These are phyloP conservation scores for Tuber borchii DNA, from an alignment of 495 filamentous ascomycete species.

Conservation along the genomic window DNA sequence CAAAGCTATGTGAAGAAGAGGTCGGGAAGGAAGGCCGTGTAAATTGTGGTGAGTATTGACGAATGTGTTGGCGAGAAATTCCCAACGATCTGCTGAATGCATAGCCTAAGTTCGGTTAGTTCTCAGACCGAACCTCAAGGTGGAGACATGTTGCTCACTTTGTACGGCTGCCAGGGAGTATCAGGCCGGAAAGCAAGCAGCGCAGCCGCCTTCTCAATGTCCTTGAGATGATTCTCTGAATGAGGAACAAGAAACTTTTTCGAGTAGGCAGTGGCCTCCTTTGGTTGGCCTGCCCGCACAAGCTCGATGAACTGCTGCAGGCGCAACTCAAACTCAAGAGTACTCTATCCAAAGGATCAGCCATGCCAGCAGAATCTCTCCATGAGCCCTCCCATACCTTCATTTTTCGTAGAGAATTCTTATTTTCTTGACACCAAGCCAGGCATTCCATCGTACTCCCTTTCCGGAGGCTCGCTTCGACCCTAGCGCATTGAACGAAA, in stretches of 20 bases:
- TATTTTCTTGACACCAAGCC: conserved; percentile 87
- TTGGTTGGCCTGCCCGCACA: conserved; percentile 58
- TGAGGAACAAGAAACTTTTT: conserved; percentile 68
- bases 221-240: conserved; percentile 57
- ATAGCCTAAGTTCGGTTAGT: conserved; percentile 51
- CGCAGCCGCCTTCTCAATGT: conserved; percentile 67
- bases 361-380: background rate
- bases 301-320: conserved; percentile 94
- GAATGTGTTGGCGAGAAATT: conserved; percentile 71
- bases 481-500: conserved; percentile 72
- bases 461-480: conserved; percentile 62
- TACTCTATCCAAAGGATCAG: conserved; percentile 53
- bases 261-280: conserved; percentile 74
- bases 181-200: conserved; percentile 68
- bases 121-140: background rate
- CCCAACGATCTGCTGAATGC: conserved; percentile 68
- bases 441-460: conserved; percentile 72
- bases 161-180: conserved; percentile 57
- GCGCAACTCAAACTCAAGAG: conserved; percentile 88
- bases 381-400: conserved; percentile 51
- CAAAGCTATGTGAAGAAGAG: conserved; percentile 85
- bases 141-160: conserved; percentile 43
- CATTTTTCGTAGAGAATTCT: conserved; percentile 74
- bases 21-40: conserved; percentile 70
- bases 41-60: conserved; percentile 78